Evolutionary conservation across 495 filamentous ascomycete genomes (phyloP), one percentile per base, ranked within the genome.

Genomic region (Annulohypoxylon stygium): DNA sequence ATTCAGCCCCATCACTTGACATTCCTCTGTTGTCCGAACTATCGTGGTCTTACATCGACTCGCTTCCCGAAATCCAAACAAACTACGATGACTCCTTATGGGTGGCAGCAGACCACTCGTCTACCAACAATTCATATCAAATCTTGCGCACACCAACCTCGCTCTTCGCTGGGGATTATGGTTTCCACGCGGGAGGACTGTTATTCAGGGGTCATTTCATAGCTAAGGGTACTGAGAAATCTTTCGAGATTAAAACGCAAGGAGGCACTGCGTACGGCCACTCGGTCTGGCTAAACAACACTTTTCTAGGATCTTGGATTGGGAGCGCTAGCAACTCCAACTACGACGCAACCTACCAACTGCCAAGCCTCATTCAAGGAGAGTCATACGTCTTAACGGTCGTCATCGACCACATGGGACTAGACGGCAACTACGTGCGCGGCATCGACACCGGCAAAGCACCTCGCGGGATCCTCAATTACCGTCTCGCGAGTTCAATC

Each of bases 171-270:
- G 86, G 85, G 51, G 93, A 95, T 79, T 94, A 96, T 73, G 91
- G 91, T 23, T 95, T 89, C 80, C 82, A 92, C 75, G 86, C 88
- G 0, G 93, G 92, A 26, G 84, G 84, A 9, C 79, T 93, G 0
- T 61, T 94, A 48, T 94, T 87, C 81, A 85, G 93, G 2, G 93
- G 92, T 26, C 86, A 90, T 73, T 96, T 95, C 75, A 83, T 78
- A 4, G 88, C 92, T 12, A 90, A 80, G 1, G 91, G 91, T 12
- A 76, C 83, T 7, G 92, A 95, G 71, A 80, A 75, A 0, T 81
- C 76, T 4, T 81, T 95, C 64, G 84, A 76, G 33, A 65, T 93
- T 10, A 78, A 77, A 2, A 90, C 91, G 0, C 85, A 89, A 76
- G 93, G 93, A 45, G 92, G 92, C 16, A 80, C 70, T 4, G 90